Evolutionary conservation across 768 basidiomycete species (phyloP).

Genomic region (Pisolithus orientalis): DNA sequence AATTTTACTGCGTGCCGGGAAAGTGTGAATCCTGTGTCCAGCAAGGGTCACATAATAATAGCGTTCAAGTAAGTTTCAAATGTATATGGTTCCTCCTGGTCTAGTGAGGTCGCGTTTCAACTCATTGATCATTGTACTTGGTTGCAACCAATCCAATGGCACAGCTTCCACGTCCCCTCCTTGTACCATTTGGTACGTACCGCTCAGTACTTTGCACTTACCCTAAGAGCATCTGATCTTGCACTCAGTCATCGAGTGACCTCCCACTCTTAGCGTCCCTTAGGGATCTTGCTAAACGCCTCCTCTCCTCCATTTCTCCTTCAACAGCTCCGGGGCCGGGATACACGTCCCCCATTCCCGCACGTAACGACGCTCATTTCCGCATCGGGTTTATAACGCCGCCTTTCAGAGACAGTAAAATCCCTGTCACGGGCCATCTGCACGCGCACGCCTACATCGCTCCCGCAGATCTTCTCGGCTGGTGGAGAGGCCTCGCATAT

Average conservation of each 20-base stretch:
- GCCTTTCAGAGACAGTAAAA: conserved; percentile 71
- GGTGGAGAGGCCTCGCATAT: conserved; percentile 68
- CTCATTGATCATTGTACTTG: neutral
- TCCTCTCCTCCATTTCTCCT: conserved; percentile 43
- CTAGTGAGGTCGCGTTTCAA: neutral
- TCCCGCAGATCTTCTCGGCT: conserved; percentile 60
- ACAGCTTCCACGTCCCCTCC: conserved; percentile 72
- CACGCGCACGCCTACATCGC: conserved; percentile 70
- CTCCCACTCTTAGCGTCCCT: conserved; percentile 64
- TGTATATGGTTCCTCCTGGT: neutral
- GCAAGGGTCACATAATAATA: conserved; percentile 63
- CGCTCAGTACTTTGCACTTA: neutral
- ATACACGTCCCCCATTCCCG: conserved; percentile 21
- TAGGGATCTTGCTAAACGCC: conserved; percentile 49
- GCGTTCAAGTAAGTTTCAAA: conserved; percentile 61
- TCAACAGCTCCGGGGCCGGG: conserved; percentile 14
- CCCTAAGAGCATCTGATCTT: conserved; percentile 2
- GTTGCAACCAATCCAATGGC: neutral
- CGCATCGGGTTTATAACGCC: conserved; percentile 75
- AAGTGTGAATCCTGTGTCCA: conserved; percentile 64
- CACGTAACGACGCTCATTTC: conserved; percentile 34
- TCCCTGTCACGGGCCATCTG: conserved; percentile 74
- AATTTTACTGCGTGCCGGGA: conserved; percentile 74
- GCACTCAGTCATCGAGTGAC: conserved; percentile 61
- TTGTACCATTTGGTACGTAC: conserved; percentile 62